Conservation (phyloP, 805 yeast species). For the Cyberlindnera xishuangbannaensis region DNA sequence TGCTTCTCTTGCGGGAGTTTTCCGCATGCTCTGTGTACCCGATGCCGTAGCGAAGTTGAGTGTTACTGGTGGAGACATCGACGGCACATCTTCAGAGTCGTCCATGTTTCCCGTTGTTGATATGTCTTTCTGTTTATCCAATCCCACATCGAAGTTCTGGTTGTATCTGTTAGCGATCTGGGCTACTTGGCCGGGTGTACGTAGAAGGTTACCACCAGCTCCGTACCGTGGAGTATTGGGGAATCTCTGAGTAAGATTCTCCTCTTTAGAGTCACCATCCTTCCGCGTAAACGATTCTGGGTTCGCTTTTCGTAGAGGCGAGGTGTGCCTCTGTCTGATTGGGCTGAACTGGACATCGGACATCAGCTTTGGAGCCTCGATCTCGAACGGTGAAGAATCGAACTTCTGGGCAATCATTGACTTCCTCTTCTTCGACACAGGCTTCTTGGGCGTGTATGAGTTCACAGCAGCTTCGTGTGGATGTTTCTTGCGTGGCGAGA, state of each 20-base stretch:
- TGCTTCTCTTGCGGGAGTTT: slow-evolving; percentile 21
- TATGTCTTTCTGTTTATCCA: slow-evolving; percentile 1
- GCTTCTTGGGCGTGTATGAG: slow-evolving; percentile 20
- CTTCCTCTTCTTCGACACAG: slow-evolving; percentile 19
- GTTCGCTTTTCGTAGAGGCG: slow-evolving; percentile 13
- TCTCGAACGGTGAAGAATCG: slow-evolving; percentile 26
- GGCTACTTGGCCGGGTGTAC: slow-evolving; percentile 23
- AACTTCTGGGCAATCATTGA: slow-evolving; percentile 21
- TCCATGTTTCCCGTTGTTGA: slow-evolving; percentile 10
- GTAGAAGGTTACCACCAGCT: slow-evolving; percentile 30
- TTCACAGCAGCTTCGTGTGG: slow-evolving; percentile 15
- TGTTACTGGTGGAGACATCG: slow-evolving; percentile 23
- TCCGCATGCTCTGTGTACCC: slow-evolving; percentile 1
- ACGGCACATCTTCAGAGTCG: slow-evolving; percentile 22
- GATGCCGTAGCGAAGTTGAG: slow-evolving; percentile 19
- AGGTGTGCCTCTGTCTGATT: slow-evolving; percentile 3
- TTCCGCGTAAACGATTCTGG: background rate
- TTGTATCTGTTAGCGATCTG: slow-evolving; percentile 17
- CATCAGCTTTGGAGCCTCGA: slow-evolving; percentile 23
- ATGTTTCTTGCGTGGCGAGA: slow-evolving; percentile 22
- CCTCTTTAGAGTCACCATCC: slow-evolving; percentile 4
- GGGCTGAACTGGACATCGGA: slow-evolving; percentile 25
- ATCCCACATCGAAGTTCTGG: slow-evolving; percentile 5
- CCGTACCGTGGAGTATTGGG: slow-evolving; percentile 44
- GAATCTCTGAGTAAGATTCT: slow-evolving; percentile 31